A percentile compares a stretch with the other conserved stretches of the same genome.
Conservation (phyloP, 352 stramenopile species). For the Thraustotheca clavata region DNA sequence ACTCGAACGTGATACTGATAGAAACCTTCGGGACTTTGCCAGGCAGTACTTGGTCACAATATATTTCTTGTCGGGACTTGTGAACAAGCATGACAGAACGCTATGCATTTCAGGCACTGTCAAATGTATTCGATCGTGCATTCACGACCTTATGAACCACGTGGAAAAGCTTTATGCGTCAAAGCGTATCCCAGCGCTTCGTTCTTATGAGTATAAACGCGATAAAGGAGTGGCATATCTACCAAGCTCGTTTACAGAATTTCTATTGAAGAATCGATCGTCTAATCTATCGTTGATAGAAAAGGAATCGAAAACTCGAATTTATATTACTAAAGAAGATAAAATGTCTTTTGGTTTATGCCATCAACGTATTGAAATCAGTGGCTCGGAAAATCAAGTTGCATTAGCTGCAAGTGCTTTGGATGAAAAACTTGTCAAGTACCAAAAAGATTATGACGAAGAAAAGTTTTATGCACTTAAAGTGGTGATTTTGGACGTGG, state of each 20-base stretch:
- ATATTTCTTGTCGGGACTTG: neutral
- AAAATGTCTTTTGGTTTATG: constrained; percentile 13
- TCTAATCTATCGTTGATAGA: neutral
- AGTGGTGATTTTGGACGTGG: neutral
- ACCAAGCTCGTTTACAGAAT: neutral
- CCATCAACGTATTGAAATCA: neutral
- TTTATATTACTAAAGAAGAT: constrained; percentile 2
- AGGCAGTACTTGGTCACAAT: neutral
- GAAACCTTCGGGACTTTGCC: neutral
- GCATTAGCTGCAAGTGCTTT: neutral
- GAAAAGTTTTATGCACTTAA: neutral
- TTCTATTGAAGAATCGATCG: neutral
- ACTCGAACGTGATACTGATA: neutral
- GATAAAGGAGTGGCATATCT: neutral
- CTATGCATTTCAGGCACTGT: neutral
- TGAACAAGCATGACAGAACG: neutral
- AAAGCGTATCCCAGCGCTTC: neutral
- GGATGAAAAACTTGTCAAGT: too few relatives aligned
- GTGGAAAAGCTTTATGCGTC: neutral
- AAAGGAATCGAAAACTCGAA: neutral
- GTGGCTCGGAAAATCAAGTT: neutral
- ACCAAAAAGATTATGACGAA: too few relatives aligned
- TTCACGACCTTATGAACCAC: neutral
- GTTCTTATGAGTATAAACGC: neutral
- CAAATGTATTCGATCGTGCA: neutral